Base-by-base conservation (phyloP, 1,284 basidiomycete genomes). In the Anthracocystis walkeri region DNA sequence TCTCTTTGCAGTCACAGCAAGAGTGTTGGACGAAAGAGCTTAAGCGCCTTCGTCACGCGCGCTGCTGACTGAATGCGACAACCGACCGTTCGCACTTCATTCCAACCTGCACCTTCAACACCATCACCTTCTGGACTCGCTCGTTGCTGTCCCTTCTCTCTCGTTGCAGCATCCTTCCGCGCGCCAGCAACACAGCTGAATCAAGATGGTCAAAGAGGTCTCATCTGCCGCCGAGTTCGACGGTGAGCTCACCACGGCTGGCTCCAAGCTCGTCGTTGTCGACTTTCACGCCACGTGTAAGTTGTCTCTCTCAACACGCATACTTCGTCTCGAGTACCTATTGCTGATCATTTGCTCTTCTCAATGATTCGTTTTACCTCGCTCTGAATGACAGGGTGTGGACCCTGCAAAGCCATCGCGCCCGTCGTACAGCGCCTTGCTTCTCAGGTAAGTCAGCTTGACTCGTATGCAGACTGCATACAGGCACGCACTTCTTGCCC, bases 231-330 rank as follows among this genome's bases (percentile, higher is more conserved):
- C 58, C 52, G 74, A 76, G 42, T 76, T 76, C 45, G 74, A 76
- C 44, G 14, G 58, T 14, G 65, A 76, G 62, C 69, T 76, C 58
- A 59, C 27, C 27, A 46, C 61, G 31, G 74, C 74, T 6, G 58
- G 69, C 41, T 65, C 62, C 51, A 76, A 73, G 65, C 69, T 73
- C 8, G 74, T 76, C 27, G 74, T 76, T 21, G 74, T 76, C 44
- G 74, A 76, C 62, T 76, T 76, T n/a, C 74, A 76, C 44, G 74
- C 74, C 27, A 45, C 58, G 4, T 76, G 74, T 76, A 52, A 69
- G 74, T 76, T 20, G 29, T 31, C 48, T 20, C 14, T 5, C 40
- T 20, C 31, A 7, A 33, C 18, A 11, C 12, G n/a, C 38, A 20
- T 40, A n/a, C 42, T 11, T n/a, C 21, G 16, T 3, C 25, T 14